Percentiles rank a stretch among this genome's conserved stretches.
These are phyloP conservation scores for Lactarius sanguifluus DNA, from an alignment of 768 basidiomycete species.

Conservation along the genomic window DNA sequence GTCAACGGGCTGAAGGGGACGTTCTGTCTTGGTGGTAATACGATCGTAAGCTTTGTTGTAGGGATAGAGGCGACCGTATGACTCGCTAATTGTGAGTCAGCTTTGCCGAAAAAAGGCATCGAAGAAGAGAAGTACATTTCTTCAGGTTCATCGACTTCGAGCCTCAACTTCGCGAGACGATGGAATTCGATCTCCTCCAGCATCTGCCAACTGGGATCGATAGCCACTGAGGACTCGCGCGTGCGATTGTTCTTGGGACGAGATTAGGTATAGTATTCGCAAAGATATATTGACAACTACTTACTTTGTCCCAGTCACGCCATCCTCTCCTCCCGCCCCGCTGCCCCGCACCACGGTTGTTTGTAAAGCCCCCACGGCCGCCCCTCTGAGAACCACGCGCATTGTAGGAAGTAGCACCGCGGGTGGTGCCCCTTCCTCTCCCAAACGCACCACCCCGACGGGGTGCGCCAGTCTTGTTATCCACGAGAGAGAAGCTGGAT, in stretches of 20 bases:
- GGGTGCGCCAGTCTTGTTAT: constrained; percentile 72
- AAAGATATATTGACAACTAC: constrained; percentile 22
- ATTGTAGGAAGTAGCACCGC: constrained; percentile 42
- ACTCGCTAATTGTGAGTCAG: constrained; percentile 49
- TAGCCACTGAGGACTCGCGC: constrained; percentile 91
- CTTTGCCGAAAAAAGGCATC: background rate
- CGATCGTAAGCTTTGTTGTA: constrained; percentile 97
- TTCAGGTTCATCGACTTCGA: constrained; percentile 93
- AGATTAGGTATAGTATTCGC: constrained; percentile 6
- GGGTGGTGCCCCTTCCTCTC: constrained; percentile 47
- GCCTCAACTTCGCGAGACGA: constrained; percentile 82
- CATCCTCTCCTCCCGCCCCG: constrained; percentile 72
- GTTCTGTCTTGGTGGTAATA: constrained; percentile 89
- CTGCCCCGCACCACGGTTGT: constrained; percentile 49
- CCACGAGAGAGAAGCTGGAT: constrained; percentile 93
- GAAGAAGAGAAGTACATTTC: constrained; percentile 63
- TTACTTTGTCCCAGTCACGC: constrained; percentile 94
- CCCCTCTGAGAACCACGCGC: constrained; percentile 45
- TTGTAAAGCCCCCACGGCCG: constrained; percentile 41
- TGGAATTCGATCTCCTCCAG: constrained; percentile 97
- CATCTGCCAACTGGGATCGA: constrained; percentile 91
- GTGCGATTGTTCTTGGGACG: constrained; percentile 65
- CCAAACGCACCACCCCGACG: constrained; percentile 68
- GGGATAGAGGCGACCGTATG: constrained; percentile 85
- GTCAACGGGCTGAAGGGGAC: constrained; percentile 87